phyloP scores from a whole-genome alignment of 2,329 filamentous ascomycete genomes.

The Xylariaceae sp. region DNA sequence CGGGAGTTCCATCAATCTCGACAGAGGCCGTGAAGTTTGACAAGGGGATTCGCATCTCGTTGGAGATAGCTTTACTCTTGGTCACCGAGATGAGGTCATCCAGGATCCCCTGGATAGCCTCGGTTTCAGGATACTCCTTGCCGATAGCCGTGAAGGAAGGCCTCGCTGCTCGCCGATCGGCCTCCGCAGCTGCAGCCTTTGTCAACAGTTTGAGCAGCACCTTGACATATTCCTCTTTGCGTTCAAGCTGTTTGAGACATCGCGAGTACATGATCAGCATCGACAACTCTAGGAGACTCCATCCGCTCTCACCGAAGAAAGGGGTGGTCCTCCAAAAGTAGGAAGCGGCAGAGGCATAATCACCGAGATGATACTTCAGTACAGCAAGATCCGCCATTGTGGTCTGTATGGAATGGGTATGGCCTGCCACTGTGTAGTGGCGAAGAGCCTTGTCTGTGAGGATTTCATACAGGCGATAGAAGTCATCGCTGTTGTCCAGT shows the following conservation, averaged over 20 bases:
- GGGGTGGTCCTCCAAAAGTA: constrained; percentile 76
- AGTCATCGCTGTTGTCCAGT: constrained; percentile 56
- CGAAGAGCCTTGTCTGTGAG: constrained; percentile 81
- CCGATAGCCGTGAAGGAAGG: constrained; percentile 32
- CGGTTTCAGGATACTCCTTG: constrained; percentile 31
- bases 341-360: constrained; percentile 66
- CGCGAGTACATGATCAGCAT: constrained; percentile 81
- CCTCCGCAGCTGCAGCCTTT: constrained; percentile 56
- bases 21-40: constrained; percentile 68
- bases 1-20: constrained; percentile 60
- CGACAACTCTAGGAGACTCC: constrained; percentile 73
- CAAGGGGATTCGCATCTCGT: constrained; percentile 63
- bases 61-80: constrained; percentile 38
- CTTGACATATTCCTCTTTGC: constrained; percentile 72
- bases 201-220: constrained; percentile 69
- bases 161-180: constrained; percentile 40
- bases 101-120: constrained; percentile 43
- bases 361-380: constrained; percentile 69
- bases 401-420: constrained; percentile 69
- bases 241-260: constrained; percentile 72
- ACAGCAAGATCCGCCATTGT: constrained; percentile 81
- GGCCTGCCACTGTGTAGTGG: constrained; percentile 74
- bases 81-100: constrained; percentile 43
- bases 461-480: constrained; percentile 63
- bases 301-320: constrained; percentile 71